phyloP scores from a whole-genome alignment of 2,329 filamentous ascomycete genomes.

The Diplodia mutila region DNA sequence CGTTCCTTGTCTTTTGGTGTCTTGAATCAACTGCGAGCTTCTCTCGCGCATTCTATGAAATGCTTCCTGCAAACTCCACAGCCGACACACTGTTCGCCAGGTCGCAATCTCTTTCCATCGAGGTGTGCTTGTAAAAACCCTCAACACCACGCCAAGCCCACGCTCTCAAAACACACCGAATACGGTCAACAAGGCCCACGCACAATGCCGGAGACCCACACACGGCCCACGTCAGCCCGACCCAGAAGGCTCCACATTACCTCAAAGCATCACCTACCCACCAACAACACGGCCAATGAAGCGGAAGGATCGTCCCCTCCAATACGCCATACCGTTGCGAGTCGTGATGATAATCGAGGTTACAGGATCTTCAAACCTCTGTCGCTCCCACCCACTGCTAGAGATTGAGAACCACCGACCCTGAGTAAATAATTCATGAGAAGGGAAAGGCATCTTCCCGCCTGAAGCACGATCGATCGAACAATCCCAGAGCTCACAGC shows the following conservation, averaged over 20 bases:
- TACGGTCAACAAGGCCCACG: neutral
- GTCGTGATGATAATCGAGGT: neutral
- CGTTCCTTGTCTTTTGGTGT: neutral
- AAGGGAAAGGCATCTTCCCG: neutral
- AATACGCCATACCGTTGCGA: neutral
- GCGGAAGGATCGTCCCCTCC: neutral
- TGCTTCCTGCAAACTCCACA: neutral
- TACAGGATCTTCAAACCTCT: neutral
- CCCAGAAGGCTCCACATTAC: neutral
- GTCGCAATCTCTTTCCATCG: neutral
- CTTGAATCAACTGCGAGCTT: neutral
- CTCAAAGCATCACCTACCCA: neutral
- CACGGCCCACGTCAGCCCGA: slow-evolving; percentile 1
- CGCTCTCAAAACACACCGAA: neutral
- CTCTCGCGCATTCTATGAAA: too few relatives aligned
- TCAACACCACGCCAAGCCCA: slow-evolving; percentile 20
- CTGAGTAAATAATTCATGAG: neutral
- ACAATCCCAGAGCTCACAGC: neutral
- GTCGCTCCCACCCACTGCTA: neutral
- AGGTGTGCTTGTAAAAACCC: neutral
- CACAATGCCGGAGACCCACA: neutral
- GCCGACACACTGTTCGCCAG: neutral
- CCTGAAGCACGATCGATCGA: neutral
- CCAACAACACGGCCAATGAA: neutral
- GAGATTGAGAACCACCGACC: neutral